A percentile compares a stretch with the other conserved stretches of the same genome.
These are phyloP conservation scores for Rosa rugosa DNA, from an alignment of 306 rosid genomes.

Conservation along the genomic window DNA sequence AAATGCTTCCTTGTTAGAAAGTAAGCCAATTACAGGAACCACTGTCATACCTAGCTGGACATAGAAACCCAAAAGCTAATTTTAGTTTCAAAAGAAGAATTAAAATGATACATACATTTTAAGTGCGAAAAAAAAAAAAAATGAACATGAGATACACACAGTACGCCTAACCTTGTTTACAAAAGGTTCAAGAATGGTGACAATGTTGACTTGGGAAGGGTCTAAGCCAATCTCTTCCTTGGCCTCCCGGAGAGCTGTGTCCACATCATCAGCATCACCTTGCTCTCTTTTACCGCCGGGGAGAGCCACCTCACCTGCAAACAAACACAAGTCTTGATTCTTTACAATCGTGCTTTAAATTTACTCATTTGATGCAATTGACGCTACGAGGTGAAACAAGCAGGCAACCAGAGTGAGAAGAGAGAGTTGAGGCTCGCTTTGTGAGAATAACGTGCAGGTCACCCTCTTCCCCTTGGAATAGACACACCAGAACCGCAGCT, in stretches of 20 bases:
- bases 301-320: conserved; percentile 80
- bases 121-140: not conserved
- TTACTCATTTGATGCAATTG: not conserved
- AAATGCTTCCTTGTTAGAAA: conserved; percentile 61
- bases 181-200: conserved; percentile 58
- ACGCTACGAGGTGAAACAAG: not conserved
- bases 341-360: not conserved
- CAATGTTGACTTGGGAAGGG: conserved; percentile 60
- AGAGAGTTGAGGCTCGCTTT: conserved; percentile 68
- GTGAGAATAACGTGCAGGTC: conserved; percentile 63
- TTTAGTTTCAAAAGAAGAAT: not conserved
- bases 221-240: conserved; percentile 87
- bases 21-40: conserved; percentile 77
- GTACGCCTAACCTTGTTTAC: conserved; percentile 20
- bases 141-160: not conserved
- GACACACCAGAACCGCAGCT: conserved; percentile 73
- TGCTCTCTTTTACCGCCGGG: conserved; percentile 86
- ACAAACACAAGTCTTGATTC: conserved; percentile 17
- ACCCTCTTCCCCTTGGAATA: conserved; percentile 48
- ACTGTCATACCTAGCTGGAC: conserved; percentile 58
- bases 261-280: conserved; percentile 62
- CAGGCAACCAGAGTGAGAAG: conserved; percentile 63
- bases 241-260: conserved; percentile 85
- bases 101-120: not conserved
- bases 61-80: not conserved